A percentile compares a stretch with the other conserved stretches of the same genome.
phyloP scores from a whole-genome alignment of 1,139 yeast species.

The Saccharomyces hybrid region DNA sequence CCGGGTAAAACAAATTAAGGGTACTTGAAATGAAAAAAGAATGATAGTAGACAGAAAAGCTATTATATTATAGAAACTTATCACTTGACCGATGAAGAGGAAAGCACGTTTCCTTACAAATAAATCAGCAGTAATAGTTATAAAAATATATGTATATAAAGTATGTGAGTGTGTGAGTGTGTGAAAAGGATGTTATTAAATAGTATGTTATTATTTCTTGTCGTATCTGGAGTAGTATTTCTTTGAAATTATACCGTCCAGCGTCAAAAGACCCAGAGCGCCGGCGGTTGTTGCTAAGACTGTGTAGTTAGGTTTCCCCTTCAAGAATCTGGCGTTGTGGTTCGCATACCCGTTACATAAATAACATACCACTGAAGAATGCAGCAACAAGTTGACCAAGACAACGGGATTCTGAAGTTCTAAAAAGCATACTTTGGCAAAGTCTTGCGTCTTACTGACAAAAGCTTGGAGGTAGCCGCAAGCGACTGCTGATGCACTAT shows the following conservation, averaged over 20 bases:
- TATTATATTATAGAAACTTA: neutral
- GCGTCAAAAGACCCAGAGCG: conserved; percentile 46
- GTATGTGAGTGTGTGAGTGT: neutral
- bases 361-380: conserved; percentile 44
- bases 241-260: conserved; percentile 48
- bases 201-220: conserved; percentile 28
- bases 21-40: neutral
- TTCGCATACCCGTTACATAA: conserved; percentile 47
- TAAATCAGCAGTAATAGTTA: neutral
- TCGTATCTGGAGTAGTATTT: conserved; percentile 47
- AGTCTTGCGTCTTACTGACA: conserved; percentile 10
- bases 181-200: neutral
- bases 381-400: conserved; percentile 45
- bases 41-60: neutral
- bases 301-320: conserved; percentile 41
- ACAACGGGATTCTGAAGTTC: conserved; percentile 62
- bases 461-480: conserved; percentile 2
- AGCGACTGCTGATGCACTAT: neutral
- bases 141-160: neutral
- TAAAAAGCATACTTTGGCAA: conserved; percentile 10
- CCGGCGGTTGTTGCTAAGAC: conserved; percentile 49
- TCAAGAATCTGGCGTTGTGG: conserved; percentile 36
- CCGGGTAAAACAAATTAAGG: neutral
- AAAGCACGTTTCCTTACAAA: neutral
- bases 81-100: neutral